Percentiles rank a stretch among this genome's conserved stretches.
Conservation (phyloP, 495 filamentous ascomycete species). For the Penicillium coprophilum region DNA sequence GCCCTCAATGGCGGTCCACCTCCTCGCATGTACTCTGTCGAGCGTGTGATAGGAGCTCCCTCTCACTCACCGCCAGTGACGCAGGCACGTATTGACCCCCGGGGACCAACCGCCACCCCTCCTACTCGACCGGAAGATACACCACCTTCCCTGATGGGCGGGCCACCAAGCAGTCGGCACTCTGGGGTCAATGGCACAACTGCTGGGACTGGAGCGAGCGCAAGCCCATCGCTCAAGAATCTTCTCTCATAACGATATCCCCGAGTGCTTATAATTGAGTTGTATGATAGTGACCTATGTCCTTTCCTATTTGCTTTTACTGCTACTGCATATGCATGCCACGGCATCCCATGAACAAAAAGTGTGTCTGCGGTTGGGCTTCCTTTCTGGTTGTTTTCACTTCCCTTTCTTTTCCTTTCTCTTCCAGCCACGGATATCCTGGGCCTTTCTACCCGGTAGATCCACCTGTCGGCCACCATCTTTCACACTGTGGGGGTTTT, state of each 20-base stretch:
- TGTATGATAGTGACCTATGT: conserved; percentile 31
- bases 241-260: conserved; percentile 56
- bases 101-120: conserved; percentile 35
- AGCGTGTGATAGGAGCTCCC: conserved; percentile 36
- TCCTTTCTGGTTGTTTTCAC: conserved; percentile 9
- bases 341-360: conserved; percentile 24
- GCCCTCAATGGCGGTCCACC: conserved; percentile 41
- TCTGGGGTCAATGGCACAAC: conserved; percentile 38
- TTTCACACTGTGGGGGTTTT: conserved; percentile 5
- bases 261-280: conserved; percentile 4
- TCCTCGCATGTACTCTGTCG: conserved; percentile 37
- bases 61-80: conserved; percentile 41
- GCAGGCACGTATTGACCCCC: conserved; percentile 37
- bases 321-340: conserved; percentile 27
- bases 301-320: conserved; percentile 23
- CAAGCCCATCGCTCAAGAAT: conserved; percentile 74
- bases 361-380: conserved; percentile 10
- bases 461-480: not conserved
- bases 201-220: conserved; percentile 57
- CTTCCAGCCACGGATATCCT: not conserved
- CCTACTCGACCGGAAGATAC: conserved; percentile 38
- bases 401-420: not conserved
- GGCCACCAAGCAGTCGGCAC: conserved; percentile 31
- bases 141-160: conserved; percentile 25
- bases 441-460: not conserved